Base-by-base conservation (phyloP, 805 yeast genomes). In the Debaryomyces tyrocola region DNA sequence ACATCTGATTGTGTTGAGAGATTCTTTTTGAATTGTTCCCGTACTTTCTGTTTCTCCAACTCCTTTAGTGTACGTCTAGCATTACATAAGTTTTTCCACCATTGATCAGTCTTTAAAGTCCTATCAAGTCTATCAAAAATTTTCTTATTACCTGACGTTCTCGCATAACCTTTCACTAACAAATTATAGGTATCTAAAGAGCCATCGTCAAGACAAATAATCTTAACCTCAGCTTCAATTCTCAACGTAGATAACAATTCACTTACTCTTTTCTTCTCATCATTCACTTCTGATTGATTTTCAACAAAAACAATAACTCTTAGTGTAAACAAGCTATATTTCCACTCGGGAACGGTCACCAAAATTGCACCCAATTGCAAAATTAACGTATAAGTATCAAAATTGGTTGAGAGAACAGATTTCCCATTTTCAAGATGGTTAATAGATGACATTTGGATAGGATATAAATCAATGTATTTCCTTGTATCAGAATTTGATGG, bases 371-470 rank as follows among this genome's bases (percentile, higher is more conserved):
- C 99, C 46, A 94, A 72, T 60, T 94, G 99, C 48, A 95, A 70
- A 52, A 94, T 94, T 58, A 94, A 75, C 0, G 98, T 92, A 59
- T 91, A 94, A 0, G 99, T 94, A 64, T 94, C 99, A 61, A 94
- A 90, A 59, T 94, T 94, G 3, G 96, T 90, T 0, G 96, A 87
- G 49, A 85, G 60, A 1, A 87, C 83, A 14, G 85, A 80, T 45
- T 79, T 79, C 4, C 91, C 91, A 43, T 80, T 77, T 20, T 78
- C 79, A 46, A 84, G 81, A 39, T 81, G 75, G 43, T 89, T 80
- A 37, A 84, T 82, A 0, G 96, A 92, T 3, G 95, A 84, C 97
- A 94, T 94, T 59, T 94, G 99, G 54, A 94, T 91, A 0, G 99
- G 99, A 63, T 95, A 94, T 33, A 94, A 68, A 63, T 94, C 99